Evolutionary conservation across 108 stramenopile species (phyloP), one percentile per base, ranked within the genome.

Genomic region (Heterococcus sp.): DNA sequence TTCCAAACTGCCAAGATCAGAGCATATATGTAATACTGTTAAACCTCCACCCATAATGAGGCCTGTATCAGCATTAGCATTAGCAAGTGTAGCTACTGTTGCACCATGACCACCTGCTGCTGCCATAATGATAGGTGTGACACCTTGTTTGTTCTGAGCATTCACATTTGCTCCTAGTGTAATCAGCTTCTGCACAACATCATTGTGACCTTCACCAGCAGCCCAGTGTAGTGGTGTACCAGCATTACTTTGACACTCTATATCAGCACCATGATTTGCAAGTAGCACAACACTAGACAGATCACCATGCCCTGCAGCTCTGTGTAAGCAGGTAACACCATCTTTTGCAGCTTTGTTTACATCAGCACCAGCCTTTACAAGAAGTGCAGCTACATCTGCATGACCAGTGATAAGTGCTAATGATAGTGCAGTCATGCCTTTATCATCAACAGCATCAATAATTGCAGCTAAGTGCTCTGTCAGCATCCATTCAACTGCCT

Each of bases 201-300:
- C 64, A 4, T 8, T 34, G 5, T 38, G 32, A 37, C 86, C 87
- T 39, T 87, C 85, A 21, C 82, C 87, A 28, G 86, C 86, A 28
- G 87, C 87, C 87, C 87, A 88, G 39, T 86, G 86, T 69, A 88
- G 64, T 1, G 87, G 86, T 1, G 85, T 81, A 1, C 87, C 87
- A 0, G 87, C 82, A 30, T 72, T 69, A 30, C 75, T 78, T 66
- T 79, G 76, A 5, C 38, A 69, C 32, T 75, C 72, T 29, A 88
- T 58, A 74, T 86, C 76, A 27, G 83, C 83, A 3, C 85, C 85
- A 14, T 76, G 27, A 26, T 31, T 34, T 8, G 37, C 34, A 37
- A 88, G 35, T 27, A 86, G 46, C 30, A 64, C 40, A 30, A 88
- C 29, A 32, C 76, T 68, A 32, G 35, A 14, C 26, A 88, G 34